phyloP scores from a whole-genome alignment of 345 rosid species.

The Euphorbia lathyris region DNA sequence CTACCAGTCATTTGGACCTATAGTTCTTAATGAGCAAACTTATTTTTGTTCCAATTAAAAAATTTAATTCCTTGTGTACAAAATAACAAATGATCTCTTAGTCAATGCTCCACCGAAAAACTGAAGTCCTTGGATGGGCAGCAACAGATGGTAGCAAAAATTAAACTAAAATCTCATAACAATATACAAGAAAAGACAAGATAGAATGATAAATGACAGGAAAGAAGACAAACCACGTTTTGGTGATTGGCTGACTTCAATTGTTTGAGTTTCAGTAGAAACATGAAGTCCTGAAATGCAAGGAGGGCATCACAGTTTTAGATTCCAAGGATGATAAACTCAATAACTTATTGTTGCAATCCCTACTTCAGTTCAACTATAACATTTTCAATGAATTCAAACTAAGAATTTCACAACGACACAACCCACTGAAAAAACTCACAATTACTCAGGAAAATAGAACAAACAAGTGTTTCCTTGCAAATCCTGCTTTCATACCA shows the following conservation, averaged over 20 bases:
- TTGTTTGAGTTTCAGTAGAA: constrained; percentile 16
- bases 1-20: background rate
- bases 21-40: background rate
- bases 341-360: background rate
- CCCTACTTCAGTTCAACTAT: background rate
- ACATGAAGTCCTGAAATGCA: constrained; percentile 22
- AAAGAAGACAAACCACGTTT: constrained; percentile 19
- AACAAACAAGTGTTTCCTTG: too few species aligned
- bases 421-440: background rate
- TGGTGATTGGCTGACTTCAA: constrained; percentile 18
- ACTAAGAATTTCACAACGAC: too few species aligned
- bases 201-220: constrained; percentile 1
- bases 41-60: background rate
- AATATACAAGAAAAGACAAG: background rate
- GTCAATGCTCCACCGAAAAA: background rate
- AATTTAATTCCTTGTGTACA: too few species aligned
- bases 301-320: constrained; percentile 4
- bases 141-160: constrained; percentile 1
- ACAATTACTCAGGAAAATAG: background rate
- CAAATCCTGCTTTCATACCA: too few species aligned
- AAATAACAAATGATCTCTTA: background rate
- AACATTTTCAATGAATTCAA: background rate
- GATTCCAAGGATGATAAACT: background rate
- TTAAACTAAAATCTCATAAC: background rate
- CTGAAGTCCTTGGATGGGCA: background rate